Conservation (phyloP, 1,139 yeast genomes). For the Suhomyces guaymorum region DNA sequence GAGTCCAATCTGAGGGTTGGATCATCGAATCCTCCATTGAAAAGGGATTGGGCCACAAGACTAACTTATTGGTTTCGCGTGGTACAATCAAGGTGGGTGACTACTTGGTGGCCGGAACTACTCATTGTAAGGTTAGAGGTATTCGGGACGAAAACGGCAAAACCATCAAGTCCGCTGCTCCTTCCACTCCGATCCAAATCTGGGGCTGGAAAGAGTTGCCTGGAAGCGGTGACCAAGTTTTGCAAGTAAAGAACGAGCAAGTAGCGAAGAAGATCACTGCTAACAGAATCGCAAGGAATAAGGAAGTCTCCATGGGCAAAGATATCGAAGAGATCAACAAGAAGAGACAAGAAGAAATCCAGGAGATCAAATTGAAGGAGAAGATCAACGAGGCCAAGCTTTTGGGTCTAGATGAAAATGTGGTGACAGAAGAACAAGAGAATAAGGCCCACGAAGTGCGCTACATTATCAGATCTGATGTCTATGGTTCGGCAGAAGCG, state of each 20-base stretch:
- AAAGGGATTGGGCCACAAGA: conserved; percentile 82
- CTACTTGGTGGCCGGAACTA: conserved; percentile 77
- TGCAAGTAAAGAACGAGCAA: conserved; percentile 74
- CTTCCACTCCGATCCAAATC: conserved; percentile 89
- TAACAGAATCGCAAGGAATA: conserved; percentile 58
- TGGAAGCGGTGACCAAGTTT: conserved; percentile 82
- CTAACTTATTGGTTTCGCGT: conserved; percentile 79
- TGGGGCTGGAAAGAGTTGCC: conserved; percentile 96
- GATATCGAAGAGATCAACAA: conserved; percentile 74
- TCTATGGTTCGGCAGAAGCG: conserved; percentile 68
- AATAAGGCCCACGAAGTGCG: conserved; percentile 39
- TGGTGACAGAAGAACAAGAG: conserved; percentile 34
- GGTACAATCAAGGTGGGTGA: conserved; percentile 75
- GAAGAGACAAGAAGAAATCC: conserved; percentile 47
- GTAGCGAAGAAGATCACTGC: conserved; percentile 73
- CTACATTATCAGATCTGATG: conserved; percentile 86
- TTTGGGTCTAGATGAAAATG: conserved; percentile 55
- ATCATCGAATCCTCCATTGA: conserved; percentile 81
- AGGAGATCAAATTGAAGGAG: conserved; percentile 51
- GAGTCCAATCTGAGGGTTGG: conserved; percentile 78
- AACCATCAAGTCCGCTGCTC: conserved; percentile 65
- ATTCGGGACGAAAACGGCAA: conserved; percentile 77
- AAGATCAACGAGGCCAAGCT: conserved; percentile 55
- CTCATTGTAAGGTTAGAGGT: conserved; percentile 85
- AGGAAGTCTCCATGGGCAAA: conserved; percentile 59